Conservation (phyloP, 805 yeast genomes). For the Ogataea thermomethanolica region DNA sequence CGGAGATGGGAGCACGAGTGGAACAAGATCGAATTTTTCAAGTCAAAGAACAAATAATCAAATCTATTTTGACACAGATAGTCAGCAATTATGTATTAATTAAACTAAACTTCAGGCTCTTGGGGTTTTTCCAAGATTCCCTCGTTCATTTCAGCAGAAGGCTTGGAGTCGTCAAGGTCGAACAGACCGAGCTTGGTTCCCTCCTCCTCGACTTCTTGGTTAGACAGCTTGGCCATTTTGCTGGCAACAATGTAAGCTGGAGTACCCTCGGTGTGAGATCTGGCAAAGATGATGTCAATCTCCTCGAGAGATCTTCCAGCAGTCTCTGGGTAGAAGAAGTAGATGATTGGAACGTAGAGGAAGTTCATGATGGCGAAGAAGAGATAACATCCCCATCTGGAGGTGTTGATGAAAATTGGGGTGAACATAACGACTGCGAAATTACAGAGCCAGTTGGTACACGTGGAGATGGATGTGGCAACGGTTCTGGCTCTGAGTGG, state of each 20-base stretch:
- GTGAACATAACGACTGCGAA: conserved; percentile 68
- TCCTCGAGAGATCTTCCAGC: conserved; percentile 74
- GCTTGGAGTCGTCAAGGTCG: conserved; percentile 22
- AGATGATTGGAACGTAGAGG: conserved; percentile 57
- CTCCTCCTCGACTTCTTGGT: conserved; percentile 56
- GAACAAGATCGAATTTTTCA: conserved; percentile 30
- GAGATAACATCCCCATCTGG: conserved; percentile 64
- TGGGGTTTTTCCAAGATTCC: conserved; percentile 5
- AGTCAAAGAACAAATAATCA: not conserved
- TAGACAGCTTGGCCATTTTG: conserved; percentile 55
- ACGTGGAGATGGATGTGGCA: conserved; percentile 57
- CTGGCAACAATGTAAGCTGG: conserved; percentile 64
- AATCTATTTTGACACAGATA: not conserved
- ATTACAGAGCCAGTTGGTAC: conserved; percentile 69
- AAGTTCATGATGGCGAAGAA: conserved; percentile 66
- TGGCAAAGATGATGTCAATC: conserved; percentile 67
- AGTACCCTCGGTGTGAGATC: conserved; percentile 51
- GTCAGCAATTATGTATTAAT: not conserved
- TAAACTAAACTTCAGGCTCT: conserved; percentile 3
- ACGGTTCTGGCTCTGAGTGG: conserved; percentile 65
- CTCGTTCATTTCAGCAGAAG: conserved; percentile 14
- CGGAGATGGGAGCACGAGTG: conserved; percentile 77
- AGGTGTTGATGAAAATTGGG: conserved; percentile 49
- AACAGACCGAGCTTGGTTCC: conserved; percentile 54
- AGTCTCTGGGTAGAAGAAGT: conserved; percentile 73